Conservation (phyloP, 2,329 filamentous ascomycete species). For the Metarhizium robertsii region DNA sequence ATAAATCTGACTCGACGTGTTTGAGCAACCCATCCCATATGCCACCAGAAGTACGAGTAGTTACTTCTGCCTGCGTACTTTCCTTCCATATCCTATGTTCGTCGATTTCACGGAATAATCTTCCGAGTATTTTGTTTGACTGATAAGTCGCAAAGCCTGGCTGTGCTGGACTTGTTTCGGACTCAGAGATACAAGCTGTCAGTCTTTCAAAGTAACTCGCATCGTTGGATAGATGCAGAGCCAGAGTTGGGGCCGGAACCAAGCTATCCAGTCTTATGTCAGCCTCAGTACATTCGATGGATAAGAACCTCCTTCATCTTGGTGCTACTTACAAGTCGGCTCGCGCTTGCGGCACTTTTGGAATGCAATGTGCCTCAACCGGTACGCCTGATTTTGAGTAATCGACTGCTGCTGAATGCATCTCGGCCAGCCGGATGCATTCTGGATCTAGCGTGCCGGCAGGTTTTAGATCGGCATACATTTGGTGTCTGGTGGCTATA, state of each 20-base stretch:
- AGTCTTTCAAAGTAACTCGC: constrained; percentile 22
- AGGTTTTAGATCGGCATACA: constrained; percentile 49
- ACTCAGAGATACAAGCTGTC: constrained; percentile 35
- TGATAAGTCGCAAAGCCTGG: constrained; percentile 47
- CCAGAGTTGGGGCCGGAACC: no score
- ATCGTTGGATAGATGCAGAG: no score
- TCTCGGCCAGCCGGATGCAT: constrained; percentile 46
- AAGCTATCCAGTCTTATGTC: no score
- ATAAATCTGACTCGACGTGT: no score
- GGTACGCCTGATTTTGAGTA: constrained; percentile 66
- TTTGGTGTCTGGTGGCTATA: constrained; percentile 55
- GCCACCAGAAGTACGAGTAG: no score
- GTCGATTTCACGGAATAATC: constrained; percentile 63
- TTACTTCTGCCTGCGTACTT: constrained; percentile 20
- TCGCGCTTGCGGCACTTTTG: constrained; percentile 27
- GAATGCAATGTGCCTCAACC: constrained; percentile 37
- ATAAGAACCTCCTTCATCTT: no score
- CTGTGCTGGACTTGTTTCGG: constrained; percentile 34
- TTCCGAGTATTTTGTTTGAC: constrained; percentile 59
- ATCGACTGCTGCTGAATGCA: constrained; percentile 65
- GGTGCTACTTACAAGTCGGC: constrained; percentile 44
- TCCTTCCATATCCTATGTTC: constrained; percentile 56
- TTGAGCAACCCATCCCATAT: constrained; percentile 36
- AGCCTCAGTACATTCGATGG: no score
- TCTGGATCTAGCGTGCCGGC: constrained; percentile 41